phyloP scores from a whole-genome alignment of 495 filamentous ascomycete genomes.

The Friedmanniomyces endolithicus region DNA sequence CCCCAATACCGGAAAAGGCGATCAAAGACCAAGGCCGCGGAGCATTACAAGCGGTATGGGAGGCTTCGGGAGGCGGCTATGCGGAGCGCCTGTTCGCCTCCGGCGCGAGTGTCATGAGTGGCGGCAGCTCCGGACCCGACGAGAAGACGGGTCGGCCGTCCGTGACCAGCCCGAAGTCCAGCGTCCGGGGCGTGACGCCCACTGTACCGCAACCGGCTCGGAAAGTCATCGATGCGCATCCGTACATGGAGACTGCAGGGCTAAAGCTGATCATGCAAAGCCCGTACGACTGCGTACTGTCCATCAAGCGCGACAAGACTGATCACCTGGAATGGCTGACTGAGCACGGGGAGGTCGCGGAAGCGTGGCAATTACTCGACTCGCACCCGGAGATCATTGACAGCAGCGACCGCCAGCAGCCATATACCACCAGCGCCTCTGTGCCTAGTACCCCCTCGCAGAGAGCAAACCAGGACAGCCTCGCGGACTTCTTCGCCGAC shows the following conservation, averaged over 20 bases:
- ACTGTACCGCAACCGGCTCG: conserved; percentile 19
- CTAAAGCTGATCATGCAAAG: conserved; percentile 93
- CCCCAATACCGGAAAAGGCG: conserved; percentile 45
- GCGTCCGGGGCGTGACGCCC: conserved; percentile 35
- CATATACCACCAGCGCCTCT: conserved; percentile 27
- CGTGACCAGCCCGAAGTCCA: conserved; percentile 26
- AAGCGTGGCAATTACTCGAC: conserved; percentile 80
- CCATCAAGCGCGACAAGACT: conserved; percentile 66
- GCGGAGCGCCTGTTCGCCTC: conserved; percentile 76
- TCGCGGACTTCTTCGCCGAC: conserved; percentile 70
- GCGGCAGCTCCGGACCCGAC: conserved; percentile 43
- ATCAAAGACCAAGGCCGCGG: background rate
- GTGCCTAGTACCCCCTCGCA: conserved; percentile 57
- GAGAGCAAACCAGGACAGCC: conserved; percentile 48
- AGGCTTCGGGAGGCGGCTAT: conserved; percentile 54
- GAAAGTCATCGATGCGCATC: conserved; percentile 22
- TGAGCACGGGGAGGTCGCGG: conserved; percentile 61
- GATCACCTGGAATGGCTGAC: conserved; percentile 81
- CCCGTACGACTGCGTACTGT: conserved; percentile 85
- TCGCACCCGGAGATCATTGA: conserved; percentile 64
- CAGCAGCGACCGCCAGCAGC: conserved; percentile 28
- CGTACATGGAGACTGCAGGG: conserved; percentile 43
- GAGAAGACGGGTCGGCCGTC: conserved; percentile 17
- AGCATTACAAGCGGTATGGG: conserved; percentile 33
- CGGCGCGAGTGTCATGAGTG: conserved; percentile 67